phyloP scores from a whole-genome alignment of 2,329 filamentous ascomycete species.

The Stromatinia cepivora region DNA sequence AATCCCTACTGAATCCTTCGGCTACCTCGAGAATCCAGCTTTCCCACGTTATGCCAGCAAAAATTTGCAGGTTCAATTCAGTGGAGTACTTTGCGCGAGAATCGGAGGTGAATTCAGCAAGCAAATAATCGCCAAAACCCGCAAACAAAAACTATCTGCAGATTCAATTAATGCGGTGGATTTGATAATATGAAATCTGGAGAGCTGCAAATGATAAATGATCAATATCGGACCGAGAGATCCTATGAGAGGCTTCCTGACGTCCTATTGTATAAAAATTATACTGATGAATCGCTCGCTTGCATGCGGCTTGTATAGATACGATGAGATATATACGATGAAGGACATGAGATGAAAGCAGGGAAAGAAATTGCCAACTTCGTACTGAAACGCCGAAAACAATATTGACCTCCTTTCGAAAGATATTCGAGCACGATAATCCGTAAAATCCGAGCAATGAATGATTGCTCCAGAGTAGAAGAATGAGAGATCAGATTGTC shows the following conservation, averaged over 20 bases:
- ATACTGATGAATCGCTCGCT: fast-evolving
- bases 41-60: no score
- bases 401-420: neutral
- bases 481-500: neutral
- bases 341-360: neutral
- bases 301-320: no score
- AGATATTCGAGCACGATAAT: no score
- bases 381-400: neutral
- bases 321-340: neutral
- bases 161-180: neutral
- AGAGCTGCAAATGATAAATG: neutral
- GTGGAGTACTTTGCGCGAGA: neutral
- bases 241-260: no score
- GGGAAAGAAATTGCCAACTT: neutral
- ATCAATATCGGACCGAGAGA: neutral
- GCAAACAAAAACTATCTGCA: no score
- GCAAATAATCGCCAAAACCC: neutral
- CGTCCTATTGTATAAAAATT: neutral
- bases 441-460: neutral
- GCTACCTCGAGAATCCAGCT: neutral
- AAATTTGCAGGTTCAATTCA: no score
- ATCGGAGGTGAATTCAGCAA: neutral
- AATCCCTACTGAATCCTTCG: neutral
- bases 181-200: neutral
- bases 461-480: no score